These are phyloP conservation scores for Leishmania guyanensis DNA, from an alignment of 208 protist genomes.

Conservation along the genomic window DNA sequence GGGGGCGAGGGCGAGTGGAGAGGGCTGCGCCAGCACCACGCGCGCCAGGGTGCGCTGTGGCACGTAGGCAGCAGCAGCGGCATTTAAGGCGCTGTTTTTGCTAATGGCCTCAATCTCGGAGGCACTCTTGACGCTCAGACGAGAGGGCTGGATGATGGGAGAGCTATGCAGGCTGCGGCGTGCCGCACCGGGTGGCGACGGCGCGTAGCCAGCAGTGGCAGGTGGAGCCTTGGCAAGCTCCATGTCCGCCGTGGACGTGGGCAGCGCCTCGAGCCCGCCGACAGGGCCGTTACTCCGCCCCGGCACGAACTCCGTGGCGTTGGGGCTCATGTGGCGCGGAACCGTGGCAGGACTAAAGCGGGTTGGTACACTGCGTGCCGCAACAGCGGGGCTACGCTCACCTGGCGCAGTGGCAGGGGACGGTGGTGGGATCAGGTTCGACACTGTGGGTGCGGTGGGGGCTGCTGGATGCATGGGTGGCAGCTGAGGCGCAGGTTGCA, in stretches of 20 bases:
- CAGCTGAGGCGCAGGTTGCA: neutral
- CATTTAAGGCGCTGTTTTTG: slow-evolving; percentile 56
- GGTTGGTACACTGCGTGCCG: slow-evolving; percentile 52
- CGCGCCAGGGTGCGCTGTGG: slow-evolving; percentile 72
- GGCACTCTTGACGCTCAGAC: slow-evolving; percentile 47
- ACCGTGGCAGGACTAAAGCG: slow-evolving; percentile 71
- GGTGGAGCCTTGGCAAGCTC: slow-evolving; percentile 28
- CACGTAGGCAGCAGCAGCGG: slow-evolving; percentile 55
- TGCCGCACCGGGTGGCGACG: neutral
- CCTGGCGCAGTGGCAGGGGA: slow-evolving; percentile 17
- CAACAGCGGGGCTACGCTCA: slow-evolving; percentile 32
- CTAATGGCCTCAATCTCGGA: slow-evolving; percentile 67
- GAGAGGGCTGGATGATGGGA: slow-evolving; percentile 26
- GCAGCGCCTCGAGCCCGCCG: slow-evolving; percentile 50
- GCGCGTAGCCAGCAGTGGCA: neutral
- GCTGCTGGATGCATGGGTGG: slow-evolving; percentile 5
- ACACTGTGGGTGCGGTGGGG: slow-evolving; percentile 10
- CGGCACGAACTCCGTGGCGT: slow-evolving; percentile 75
- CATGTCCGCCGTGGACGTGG: slow-evolving; percentile 73
- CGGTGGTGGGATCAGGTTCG: slow-evolving; percentile 8
- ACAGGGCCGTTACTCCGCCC: slow-evolving; percentile 25
- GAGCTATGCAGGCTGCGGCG: slow-evolving; percentile 27
- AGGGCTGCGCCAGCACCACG: slow-evolving; percentile 56
- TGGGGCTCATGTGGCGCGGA: slow-evolving; percentile 70
- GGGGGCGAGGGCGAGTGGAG: slow-evolving; percentile 57